Base-by-base conservation (phyloP, 2,329 filamentous ascomycete species). In the Ascochyta clinopodiicola region DNA sequence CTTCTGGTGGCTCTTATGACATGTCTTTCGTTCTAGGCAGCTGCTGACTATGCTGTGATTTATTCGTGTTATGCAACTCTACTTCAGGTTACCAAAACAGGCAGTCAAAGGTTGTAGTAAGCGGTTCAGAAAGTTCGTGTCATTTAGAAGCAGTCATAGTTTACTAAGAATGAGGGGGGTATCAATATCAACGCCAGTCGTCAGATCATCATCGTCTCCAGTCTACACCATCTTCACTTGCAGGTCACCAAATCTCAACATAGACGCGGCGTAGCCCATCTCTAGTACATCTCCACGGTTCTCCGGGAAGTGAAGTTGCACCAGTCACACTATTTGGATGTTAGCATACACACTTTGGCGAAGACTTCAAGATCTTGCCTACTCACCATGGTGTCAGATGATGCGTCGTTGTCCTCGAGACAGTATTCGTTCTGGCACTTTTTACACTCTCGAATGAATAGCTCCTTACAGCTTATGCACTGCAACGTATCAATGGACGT, bases 361-460 rank as follows among this genome's bases (percentile, higher is more conserved):
- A n/a, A 6, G 12, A 7, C 17, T 10, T 6, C 13, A 31, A 17
- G 22, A 17, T 22, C 10, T 37, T 27, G 39, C 2, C n/a, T 27
- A 60, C 73, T 48, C 69, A 80, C 78, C 75, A 76, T 75, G 29
- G 82, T 87, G n/a, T 81, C 77, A 12, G 88, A 90, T 36, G 89
- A 94, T 15, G 91, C 90, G 63, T 92, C 90, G 63, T 96, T 92
- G 71, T 96, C 91, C 51, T 88, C 82, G 57, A 89, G 83, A 74
- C 93, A 97, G 73, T 96, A 96, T 47, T 90, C 90, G 50, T 89
- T 89, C 37, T 83, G 83, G 75, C 93, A 96, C 55, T 82, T 83
- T 57, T 80, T 82, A 73, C 93, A 97, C 31, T 80, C 82, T 40
- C 87, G 84, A 68, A 94, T 90, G 24, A 88, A 91, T 38, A 82